Percentiles rank a stretch among this genome's conserved stretches.
Evolutionary conservation across 306 rosid genomes (phyloP).

Genomic region (Canavalia ensiformis): DNA sequence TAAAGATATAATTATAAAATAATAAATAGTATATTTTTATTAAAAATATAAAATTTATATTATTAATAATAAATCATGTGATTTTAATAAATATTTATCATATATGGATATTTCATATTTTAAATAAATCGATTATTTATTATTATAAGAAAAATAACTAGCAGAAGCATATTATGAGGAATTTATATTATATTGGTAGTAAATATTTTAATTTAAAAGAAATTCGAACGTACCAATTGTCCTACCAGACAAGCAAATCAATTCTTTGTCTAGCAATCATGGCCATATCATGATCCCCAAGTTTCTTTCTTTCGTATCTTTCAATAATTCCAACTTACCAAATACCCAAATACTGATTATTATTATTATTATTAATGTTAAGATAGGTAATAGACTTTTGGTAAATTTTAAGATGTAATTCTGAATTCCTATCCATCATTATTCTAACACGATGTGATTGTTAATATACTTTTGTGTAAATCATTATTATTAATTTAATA

Average conservation of each 20-base stretch:
- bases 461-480: too few relatives aligned
- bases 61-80: too few relatives aligned
- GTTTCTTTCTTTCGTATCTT: not conserved
- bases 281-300: conserved; percentile 5
- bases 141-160: not conserved
- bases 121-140: not conserved
- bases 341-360: too few relatives aligned
- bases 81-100: too few relatives aligned
- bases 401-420: not conserved
- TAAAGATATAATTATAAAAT: too few relatives aligned
- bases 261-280: conserved; percentile 30
- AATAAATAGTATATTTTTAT: too few relatives aligned
- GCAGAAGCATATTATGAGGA: not conserved
- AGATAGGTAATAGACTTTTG: not conserved
- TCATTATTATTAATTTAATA: too few relatives aligned
- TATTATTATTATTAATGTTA: too few relatives aligned
- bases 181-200: too few relatives aligned
- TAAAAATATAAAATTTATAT: too few relatives aligned
- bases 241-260: conserved; percentile 9
- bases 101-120: too few relatives aligned
- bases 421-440: not conserved
- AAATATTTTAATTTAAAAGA: not conserved
- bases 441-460: too few relatives aligned
- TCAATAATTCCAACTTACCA: not conserved
- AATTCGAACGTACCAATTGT: not conserved